Percentiles rank a stretch among this genome's conserved stretches.
These are phyloP conservation scores for Thuidium tamariscinum DNA, from an alignment of 225 moss, liverwort and hornwort species.

Conservation along the genomic window DNA sequence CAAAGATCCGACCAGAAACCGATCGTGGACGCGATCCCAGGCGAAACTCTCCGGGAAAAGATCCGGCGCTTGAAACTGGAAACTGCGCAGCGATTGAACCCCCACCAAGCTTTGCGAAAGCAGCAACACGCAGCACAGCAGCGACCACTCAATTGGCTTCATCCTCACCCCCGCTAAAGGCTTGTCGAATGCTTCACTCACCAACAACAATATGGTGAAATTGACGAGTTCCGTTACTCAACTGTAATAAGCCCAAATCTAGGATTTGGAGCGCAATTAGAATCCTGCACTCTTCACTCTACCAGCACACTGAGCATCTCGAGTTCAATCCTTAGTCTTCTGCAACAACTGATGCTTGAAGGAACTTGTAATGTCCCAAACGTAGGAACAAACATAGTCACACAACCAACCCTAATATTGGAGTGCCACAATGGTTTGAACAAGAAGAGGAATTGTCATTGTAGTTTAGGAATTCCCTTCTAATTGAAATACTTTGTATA, in stretches of 20 bases:
- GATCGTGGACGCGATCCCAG: conserved; percentile 44
- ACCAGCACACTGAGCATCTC: neutral
- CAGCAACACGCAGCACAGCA: neutral
- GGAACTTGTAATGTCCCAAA: neutral
- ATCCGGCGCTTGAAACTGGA: conserved; percentile 3
- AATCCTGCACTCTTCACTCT: neutral
- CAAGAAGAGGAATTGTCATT: neutral
- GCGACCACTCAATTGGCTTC: neutral
- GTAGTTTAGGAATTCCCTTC: neutral
- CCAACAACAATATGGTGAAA: neutral
- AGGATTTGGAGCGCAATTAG: neutral
- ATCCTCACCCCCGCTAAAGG: neutral
- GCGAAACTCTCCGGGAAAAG: conserved; percentile 73
- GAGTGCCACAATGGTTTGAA: too few species aligned
- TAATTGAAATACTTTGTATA: neutral
- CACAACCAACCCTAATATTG: too few species aligned
- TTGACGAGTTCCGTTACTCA: neutral
- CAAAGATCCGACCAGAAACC: conserved; percentile 56
- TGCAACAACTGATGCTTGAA: neutral
- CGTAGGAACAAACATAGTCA: too few species aligned
- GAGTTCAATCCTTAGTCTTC: neutral
- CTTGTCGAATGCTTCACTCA: neutral
- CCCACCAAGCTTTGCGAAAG: neutral
- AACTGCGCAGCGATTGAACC: neutral
- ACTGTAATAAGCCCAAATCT: neutral